Percentiles rank a stretch among this genome's conserved stretches.
Conservation (phyloP, 1,284 basidiomycete species). For the Leccinum solheimii region DNA sequence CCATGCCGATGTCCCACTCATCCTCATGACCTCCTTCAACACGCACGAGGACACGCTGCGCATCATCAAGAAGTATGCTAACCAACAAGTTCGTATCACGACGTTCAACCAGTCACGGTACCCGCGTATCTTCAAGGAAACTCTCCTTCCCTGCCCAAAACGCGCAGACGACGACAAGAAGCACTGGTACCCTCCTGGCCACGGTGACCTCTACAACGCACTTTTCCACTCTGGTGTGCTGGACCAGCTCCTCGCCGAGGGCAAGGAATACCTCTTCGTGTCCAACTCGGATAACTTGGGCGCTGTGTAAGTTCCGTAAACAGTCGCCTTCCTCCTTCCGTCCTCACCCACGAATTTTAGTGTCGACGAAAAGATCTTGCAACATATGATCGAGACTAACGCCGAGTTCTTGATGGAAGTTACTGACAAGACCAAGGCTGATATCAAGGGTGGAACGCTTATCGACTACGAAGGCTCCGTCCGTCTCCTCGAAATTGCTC, state of each 20-base stretch:
- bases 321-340: constrained; percentile 26
- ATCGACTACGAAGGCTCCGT: constrained; percentile 96
- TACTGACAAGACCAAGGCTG: constrained; percentile 99
- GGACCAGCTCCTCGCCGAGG: constrained; percentile 91
- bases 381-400: constrained; percentile 88
- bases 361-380: constrained; percentile 81
- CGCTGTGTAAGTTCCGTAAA: constrained; percentile 75
- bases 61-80: constrained; percentile 99
- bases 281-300: constrained; percentile 99
- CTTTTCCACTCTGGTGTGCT: constrained; percentile 94
- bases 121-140: constrained; percentile 96
- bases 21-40: constrained; percentile 99
- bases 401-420: constrained; percentile 98
- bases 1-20: constrained; percentile 89
- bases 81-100: constrained; percentile 94
- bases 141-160: constrained; percentile 87
- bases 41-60: constrained; percentile 96
- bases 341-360: constrained; percentile 35
- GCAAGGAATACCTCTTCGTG: constrained; percentile 99
- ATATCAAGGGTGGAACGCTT: constrained; percentile 99
- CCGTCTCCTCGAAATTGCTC: constrained; percentile 96
- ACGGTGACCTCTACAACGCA: constrained; percentile 96
- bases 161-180: constrained; percentile 90
- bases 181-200: constrained; percentile 98
- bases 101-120: constrained; percentile 99